Evolutionary conservation across 2,329 filamentous ascomycete species (phyloP), one percentile per base, ranked within the genome.

Genomic region (Talaromyces atroroseus): DNA sequence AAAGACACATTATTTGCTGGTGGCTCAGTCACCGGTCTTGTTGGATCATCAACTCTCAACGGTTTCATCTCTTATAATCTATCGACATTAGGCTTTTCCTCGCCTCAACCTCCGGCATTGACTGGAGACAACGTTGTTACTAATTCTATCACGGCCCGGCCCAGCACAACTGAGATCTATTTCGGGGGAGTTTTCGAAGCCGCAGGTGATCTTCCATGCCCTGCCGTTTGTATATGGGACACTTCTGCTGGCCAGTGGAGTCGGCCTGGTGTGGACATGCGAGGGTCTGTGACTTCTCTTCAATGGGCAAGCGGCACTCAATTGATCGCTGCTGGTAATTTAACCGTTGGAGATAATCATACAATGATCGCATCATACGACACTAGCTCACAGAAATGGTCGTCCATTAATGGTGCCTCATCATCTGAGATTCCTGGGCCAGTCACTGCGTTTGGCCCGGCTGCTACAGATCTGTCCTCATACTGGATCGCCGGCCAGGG

Each of bases 61-160:
- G 94, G 92, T 2, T 76, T 99, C 14, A 75, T 96, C 34, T 81
- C 87, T 0, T 97, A 94, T 71, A 85, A 96, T 67, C 78, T 99
- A 16, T 76, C 76, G 2, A 80, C 77, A 49, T 82, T 82, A 53
- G 78, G 79, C 2, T 91, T 88, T 63, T 70, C 74, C 11, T 76
- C 78, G 56, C 80, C 79, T 2, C 91, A 96, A 65, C 90, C 92
- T 1, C 86, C 91, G 26, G 80, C 87, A 1, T 78, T 97, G 2
- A 80, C 80, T 11, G 92, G 92, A 14, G 29, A 49, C 14, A 53
- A 85, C 60, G 84, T 85, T 24, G 82, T 84, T 2, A 91, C 97
- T 44, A 87, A 90, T 57, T 78, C 88, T 26, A 90, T 99, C 63
- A 82, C 84, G 11, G 79, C 86, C 8, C 87, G 86, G 55, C 88